Base-by-base conservation (phyloP, 257 asterid species). In the Apocynum venetum region DNA sequence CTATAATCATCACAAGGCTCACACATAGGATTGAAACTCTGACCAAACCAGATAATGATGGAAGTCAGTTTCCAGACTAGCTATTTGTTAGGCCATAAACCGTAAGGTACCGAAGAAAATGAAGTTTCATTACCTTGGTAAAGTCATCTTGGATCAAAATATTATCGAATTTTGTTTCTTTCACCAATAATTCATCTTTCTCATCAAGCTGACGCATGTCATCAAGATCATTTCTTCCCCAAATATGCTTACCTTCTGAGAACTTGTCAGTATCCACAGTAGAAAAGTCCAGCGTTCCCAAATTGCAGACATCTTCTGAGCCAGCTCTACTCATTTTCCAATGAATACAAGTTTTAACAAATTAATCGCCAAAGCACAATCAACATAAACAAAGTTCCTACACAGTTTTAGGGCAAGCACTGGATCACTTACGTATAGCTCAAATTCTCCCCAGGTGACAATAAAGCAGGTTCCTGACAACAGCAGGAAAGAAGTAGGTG, bases 271-370 rank as follows among this genome's bases (percentile, higher is more conserved):
- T n/a, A 79, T 76, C 73, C 57, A 72, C 66, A 20, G 44, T 63
- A 35, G 86, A 78, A 77, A 81, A 83, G 46, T 77, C 82, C 76
- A 86, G 75, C n/a, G 81, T 79, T 40, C 84, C 87, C 85, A 83
- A 74, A 78, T 85, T 82, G 65, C 88, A 85, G 55, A 80, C 73
- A 25, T 85, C 88, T 57, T 66, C 80, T 17, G 86, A 85, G 78
- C 78, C 81, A 49, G 79, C 75, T 49, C 85, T 80, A 77, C 66
- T 79, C 25, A 67, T 70, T 43, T 25, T 55, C 47, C 80, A 61
- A 77, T 6, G 46, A 75, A 48, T 74, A 68, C 38, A 10, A 47
- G 63, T 8, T 43, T 52, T 41, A 19, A 57, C 76, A 73, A 20
- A 41, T 13, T 55, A 43, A 38, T 64, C 19, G 9, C 12, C 4